These are phyloP conservation scores for Ceratobasidium sp. DNA, from an alignment of 1,284 basidiomycete species.

Conservation along the genomic window DNA sequence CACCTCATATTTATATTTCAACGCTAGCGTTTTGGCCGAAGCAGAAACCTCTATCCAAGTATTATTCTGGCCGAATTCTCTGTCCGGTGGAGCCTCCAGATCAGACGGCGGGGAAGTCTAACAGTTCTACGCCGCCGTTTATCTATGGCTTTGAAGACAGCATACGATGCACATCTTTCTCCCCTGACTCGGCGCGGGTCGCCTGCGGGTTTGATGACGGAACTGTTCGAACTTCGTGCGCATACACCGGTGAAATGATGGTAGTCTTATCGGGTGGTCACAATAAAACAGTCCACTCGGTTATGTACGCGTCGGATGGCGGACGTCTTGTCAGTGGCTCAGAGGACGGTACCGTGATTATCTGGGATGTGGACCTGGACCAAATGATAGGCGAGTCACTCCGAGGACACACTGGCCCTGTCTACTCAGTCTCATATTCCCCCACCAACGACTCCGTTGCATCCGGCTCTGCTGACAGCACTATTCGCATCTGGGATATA, in stretches of 20 bases:
- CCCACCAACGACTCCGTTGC: background rate
- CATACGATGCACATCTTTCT: background rate
- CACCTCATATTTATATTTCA: slow-evolving; percentile 13
- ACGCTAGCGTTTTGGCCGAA: slow-evolving; percentile 14
- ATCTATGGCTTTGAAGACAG: background rate
- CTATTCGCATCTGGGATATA: background rate
- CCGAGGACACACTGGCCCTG: background rate
- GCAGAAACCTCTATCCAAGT: background rate
- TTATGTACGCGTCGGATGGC: background rate
- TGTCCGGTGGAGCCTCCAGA: background rate
- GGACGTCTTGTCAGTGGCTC: slow-evolving; percentile 80
- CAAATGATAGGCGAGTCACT: background rate
- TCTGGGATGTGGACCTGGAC: slow-evolving; percentile 88
- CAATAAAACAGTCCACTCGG: background rate
- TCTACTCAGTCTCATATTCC: background rate
- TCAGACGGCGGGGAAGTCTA: background rate
- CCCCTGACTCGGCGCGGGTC: background rate
- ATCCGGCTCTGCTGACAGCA: background rate
- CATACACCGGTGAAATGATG: background rate
- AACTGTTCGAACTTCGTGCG: background rate
- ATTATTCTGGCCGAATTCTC: background rate
- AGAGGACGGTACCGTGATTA: slow-evolving; percentile 84
- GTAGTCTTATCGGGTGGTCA: background rate
- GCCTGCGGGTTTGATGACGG: background rate
- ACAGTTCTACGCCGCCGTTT: background rate